phyloP scores from a whole-genome alignment of 2,329 filamentous ascomycete genomes.

The Monilinia laxa region DNA sequence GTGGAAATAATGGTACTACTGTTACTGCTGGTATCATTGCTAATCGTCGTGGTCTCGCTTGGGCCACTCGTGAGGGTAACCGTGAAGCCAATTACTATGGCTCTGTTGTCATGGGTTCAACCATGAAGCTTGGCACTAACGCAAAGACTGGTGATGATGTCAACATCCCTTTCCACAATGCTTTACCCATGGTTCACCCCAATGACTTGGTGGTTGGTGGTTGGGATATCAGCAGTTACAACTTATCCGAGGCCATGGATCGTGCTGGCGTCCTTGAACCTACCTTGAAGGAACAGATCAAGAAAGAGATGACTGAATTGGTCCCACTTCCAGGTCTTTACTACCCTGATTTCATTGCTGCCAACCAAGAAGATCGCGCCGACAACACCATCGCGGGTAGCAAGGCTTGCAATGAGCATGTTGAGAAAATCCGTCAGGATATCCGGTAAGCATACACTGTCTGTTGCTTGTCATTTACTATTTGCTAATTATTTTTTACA shows the following conservation, averaged over 20 bases:
- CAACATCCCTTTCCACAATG: conserved; percentile 92
- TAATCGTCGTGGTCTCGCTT: conserved; percentile 80
- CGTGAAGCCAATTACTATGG: conserved; percentile 95
- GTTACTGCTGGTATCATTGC: conserved; percentile 96
- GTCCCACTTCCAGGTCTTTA: conserved; percentile 92
- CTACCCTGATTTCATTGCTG: conserved; percentile 98
- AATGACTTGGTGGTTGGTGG: conserved; percentile 94
- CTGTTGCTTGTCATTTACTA: too few relatives aligned
- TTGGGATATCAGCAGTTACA: conserved; percentile 94
- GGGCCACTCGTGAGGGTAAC: conserved; percentile 90
- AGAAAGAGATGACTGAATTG: conserved; percentile 90
- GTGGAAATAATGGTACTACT: conserved; percentile 97
- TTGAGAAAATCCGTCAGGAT: conserved; percentile 89
- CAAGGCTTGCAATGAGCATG: conserved; percentile 83
- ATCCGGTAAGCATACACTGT: conserved; percentile 62
- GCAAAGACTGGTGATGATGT: conserved; percentile 81
- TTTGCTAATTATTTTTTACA: conserved; percentile 37
- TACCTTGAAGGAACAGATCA: conserved; percentile 83
- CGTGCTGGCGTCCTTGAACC: conserved; percentile 93
- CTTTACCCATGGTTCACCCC: conserved; percentile 95
- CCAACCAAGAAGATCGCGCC: conserved; percentile 95
- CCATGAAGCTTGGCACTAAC: conserved; percentile 92
- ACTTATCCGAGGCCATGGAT: conserved; percentile 90
- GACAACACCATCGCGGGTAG: conserved; percentile 83
- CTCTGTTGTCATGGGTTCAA: conserved; percentile 95